Evolutionary conservation across 2,329 filamentous ascomycete species (phyloP).

Genomic region (Herpomyces periplanetae): DNA sequence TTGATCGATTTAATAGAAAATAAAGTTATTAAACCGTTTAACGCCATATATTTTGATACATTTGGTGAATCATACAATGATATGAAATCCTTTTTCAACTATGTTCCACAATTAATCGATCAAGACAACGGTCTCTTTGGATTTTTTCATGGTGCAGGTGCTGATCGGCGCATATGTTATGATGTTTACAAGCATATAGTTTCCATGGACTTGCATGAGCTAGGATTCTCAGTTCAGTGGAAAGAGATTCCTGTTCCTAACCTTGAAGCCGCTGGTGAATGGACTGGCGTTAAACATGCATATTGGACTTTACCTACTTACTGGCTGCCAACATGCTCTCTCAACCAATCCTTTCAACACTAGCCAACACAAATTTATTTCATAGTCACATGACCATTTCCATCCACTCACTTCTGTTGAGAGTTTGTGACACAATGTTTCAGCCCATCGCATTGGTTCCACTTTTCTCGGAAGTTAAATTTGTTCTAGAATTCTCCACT

Average conservation of each 20-base stretch:
- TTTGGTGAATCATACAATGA: conserved; percentile 77
- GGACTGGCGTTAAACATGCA: conserved; percentile 49
- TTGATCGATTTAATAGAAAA: conserved; percentile 24
- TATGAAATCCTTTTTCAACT: conserved; percentile 54
- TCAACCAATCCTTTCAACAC: no score
- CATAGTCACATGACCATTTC: no score
- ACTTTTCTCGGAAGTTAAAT: no score
- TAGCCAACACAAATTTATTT: no score
- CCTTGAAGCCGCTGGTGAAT: conserved; percentile 29
- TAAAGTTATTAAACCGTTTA: no score
- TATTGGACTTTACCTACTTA: conserved; percentile 68
- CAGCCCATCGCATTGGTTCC: no score
- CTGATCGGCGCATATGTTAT: conserved; percentile 66
- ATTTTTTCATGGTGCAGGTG: conserved; percentile 39
- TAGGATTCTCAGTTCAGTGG: conserved; percentile 66
- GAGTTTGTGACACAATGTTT: no score
- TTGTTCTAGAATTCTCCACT: no score
- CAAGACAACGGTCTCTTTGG: conserved; percentile 14
- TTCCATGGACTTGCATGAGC: conserved; percentile 40
- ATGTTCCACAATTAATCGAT: conserved; percentile 38
- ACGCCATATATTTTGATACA: conserved; percentile 86
- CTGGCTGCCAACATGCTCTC: conserved; percentile 28
- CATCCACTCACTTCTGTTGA: no score
- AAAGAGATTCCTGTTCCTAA: conserved; percentile 31
- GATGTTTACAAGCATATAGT: conserved; percentile 52